Base-by-base conservation (phyloP, 1,284 basidiomycete species). In the Cryptococcus sp. region DNA sequence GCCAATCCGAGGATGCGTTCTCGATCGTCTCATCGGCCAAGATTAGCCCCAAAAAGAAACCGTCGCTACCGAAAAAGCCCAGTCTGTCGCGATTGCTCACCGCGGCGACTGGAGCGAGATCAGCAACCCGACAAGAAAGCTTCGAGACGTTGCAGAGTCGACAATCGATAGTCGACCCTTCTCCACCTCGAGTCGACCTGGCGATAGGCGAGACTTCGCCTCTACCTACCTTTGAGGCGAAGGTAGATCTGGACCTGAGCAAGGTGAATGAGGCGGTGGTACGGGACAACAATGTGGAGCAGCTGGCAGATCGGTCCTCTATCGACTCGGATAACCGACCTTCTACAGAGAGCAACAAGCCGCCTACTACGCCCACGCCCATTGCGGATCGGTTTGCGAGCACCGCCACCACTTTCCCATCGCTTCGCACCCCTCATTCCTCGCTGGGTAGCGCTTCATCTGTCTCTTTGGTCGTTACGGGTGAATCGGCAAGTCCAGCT, bases 341-440 rank as follows among this genome's bases (percentile, higher is more conserved):
- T 9, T 26, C 12, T 7, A 36, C 34, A 7, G 34, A 36, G n/a
- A 31, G 37, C 12, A 24, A 9, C n/a, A 14, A 11, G 14, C 14
- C 26, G 16, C 45, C 45, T 3, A 28, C 43, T 4, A 66, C 63
- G 4, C 56, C 60, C 14, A 71, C 69, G 0, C 73, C 73, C 9
- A 74, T 74, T 32, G 69, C 69, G 5, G 73, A 74, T 49, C 56
- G 57, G 14, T 74, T 72, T 52, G 52, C 58, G 14, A 42, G 57
- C 5, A 55, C 54, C 4, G 59, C 60, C 21, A 49, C 52, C 9
- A 45, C 53, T 11, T 56, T 62, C 4, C 49, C 61, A 2, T 45
- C 58, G 5, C 50, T 64, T 1, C 51, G 59, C 7, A 45, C n/a
- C 1, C 52, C 56, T 4, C 50, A 56, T 39, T 55, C 56, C 23